Conservation (phyloP, 768 basidiomycete genomes). For the Pleurotus tuoliensis region DNA sequence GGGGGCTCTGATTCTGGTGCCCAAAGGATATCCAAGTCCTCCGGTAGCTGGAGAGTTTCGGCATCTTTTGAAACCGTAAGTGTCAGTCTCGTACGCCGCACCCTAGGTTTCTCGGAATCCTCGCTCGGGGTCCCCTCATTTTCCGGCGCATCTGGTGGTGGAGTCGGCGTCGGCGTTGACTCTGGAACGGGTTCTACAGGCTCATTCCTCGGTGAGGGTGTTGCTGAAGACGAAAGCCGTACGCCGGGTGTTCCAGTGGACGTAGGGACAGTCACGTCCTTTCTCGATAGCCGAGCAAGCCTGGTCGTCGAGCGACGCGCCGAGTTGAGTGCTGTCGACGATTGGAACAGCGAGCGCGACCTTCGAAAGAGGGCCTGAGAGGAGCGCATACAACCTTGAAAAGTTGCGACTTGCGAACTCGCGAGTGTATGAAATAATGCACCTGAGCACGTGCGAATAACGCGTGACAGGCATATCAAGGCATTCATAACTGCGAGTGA, state of each 20-base stretch:
- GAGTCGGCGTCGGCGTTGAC: slow-evolving; percentile 10
- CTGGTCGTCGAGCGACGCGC: not conserved
- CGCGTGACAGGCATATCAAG: not conserved
- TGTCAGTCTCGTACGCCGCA: slow-evolving; percentile 30
- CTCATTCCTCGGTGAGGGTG: slow-evolving; percentile 10
- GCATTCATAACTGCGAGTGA: not conserved
- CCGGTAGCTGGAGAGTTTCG: slow-evolving; percentile 49
- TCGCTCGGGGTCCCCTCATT: slow-evolving; percentile 23
- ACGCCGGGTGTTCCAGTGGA: slow-evolving; percentile 5
- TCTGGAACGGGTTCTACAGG: slow-evolving; percentile 5
- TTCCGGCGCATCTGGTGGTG: slow-evolving; percentile 10
- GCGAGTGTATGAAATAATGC: not conserved
- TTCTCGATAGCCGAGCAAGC: slow-evolving; percentile 12
- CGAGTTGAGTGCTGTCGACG: slow-evolving; percentile 1
- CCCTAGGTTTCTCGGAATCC: slow-evolving; percentile 43
- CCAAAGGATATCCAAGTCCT: slow-evolving; percentile 65
- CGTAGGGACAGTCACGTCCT: slow-evolving; percentile 2
- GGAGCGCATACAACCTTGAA: slow-evolving; percentile 27
- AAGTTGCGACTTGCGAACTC: not conserved
- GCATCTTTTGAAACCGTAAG: slow-evolving; percentile 29
- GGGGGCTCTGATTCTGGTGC: slow-evolving; percentile 39
- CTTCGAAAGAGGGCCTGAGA: slow-evolving; percentile 33
- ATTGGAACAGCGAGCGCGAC: slow-evolving; percentile 34
- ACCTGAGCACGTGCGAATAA: not conserved
- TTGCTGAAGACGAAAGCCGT: slow-evolving; percentile 16